Evolutionary conservation across 768 basidiomycete genomes (phyloP).

Genomic region (Boletus vermiculosoides): DNA sequence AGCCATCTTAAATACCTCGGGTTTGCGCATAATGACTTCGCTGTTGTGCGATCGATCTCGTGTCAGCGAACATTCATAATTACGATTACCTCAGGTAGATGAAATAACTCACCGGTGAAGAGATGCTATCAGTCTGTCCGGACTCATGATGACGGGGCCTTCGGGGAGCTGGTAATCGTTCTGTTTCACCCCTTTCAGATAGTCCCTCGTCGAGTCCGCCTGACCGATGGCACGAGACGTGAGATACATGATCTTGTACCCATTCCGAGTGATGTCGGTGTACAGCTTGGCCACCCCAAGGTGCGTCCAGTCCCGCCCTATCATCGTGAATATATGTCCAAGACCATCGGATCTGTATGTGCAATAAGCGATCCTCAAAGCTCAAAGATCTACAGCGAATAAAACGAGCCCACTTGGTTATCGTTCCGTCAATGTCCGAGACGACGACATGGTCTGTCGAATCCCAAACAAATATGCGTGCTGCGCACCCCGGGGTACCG

Average conservation of each 20-base stretch:
- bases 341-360: constrained; percentile 81
- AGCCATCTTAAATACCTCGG: constrained; percentile 99
- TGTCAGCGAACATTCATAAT: not conserved
- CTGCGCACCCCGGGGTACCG: constrained; percentile 80
- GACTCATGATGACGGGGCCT: constrained; percentile 98
- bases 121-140: constrained; percentile 91
- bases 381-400: not conserved
- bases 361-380: not conserved
- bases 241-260: constrained; percentile 97
- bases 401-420: constrained; percentile 77
- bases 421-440: constrained; percentile 98
- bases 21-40: constrained; percentile 98
- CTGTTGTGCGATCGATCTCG: constrained; percentile 37
- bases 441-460: constrained; percentile 87
- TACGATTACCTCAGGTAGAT: not conserved
- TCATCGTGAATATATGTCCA: constrained; percentile 96
- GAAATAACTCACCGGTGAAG: constrained; percentile 74
- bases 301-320: constrained; percentile 98
- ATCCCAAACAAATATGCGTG: constrained; percentile 95
- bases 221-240: constrained; percentile 97
- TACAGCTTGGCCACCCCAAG: constrained; percentile 95
- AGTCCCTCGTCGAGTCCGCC: constrained; percentile 94
- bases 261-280: constrained; percentile 92
- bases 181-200: constrained; percentile 92
- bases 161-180: constrained; percentile 96